Evolutionary conservation across 805 yeast genomes (phyloP), one percentile per base, ranked within the genome.

Genomic region (Teunomyces kruisii): DNA sequence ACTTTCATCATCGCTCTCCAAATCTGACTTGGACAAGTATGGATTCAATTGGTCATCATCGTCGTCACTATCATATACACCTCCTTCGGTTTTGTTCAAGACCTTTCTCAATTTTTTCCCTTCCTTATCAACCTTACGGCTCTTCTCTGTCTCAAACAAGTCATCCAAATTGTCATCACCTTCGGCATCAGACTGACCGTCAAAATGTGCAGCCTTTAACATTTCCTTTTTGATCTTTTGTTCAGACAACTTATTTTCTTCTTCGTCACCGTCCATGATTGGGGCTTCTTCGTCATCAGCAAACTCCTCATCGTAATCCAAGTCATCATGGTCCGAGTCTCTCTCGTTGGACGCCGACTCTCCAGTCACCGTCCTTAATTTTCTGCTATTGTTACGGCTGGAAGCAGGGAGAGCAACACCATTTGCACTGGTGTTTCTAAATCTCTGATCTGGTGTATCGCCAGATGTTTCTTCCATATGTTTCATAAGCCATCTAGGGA

Each of bases 281-380:
- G 99, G 99, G 1, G 98, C 98, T 63, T 92, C 99, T 69, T 94
- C 99, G 64, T 94, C 99, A 65, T 94, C 99, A 22, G 94, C 97
- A 67, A 94, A 94, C 63, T 91, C 97, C 63, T 94, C 98, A 55
- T 94, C 97, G 58, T 76, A 92, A 67, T 92, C 99, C 57, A 94
- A 70, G 59, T 90, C 97, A 52, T 91, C 97, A 52, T 87, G 89
- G 46, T 89, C 96, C 9, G 89, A 84, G 53, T 82, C 88, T 49
- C 81, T 59, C 32, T 72, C 79, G 47, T 69, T 76, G 29, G 62
- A 71, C 67, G 69, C 58, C 14, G 63, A 58, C 1, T 70, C 73
- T 8, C 78, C 78, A 10, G 70, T 59, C 17, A 75, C 76, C 32
- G 78, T 68, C 54, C 75, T 60, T 53, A 74, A 55, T 31, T 68